Percentiles rank a stretch among this genome's conserved stretches.
Conservation (phyloP, 345 rosid species). For the Eucalyptus shirleyi region DNA sequence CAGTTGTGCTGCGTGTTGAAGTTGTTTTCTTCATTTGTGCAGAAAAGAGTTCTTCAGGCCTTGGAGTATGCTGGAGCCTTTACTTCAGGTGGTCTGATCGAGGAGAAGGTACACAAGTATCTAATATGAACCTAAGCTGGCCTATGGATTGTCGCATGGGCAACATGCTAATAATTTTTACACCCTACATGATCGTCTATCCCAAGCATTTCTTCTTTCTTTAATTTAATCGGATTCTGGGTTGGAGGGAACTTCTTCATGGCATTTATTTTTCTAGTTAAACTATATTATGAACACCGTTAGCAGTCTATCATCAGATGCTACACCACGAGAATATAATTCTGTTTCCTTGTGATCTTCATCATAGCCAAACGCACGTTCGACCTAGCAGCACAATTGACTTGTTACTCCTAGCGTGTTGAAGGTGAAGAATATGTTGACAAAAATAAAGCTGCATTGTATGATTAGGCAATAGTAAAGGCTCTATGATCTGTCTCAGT, state of each 20-base stretch:
- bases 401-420: not conserved
- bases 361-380: not conserved
- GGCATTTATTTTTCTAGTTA: not conserved
- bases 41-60: no score
- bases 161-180: not conserved
- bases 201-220: not conserved
- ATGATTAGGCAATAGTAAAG: not conserved
- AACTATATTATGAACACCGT: not conserved
- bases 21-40: not conserved
- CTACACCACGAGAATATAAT: not conserved
- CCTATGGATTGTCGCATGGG: not conserved
- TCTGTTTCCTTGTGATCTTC: not conserved
- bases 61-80: conserved; percentile 76
- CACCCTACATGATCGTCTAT: not conserved
- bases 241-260: not conserved
- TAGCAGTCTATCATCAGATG: not conserved
- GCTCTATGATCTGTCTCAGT: not conserved
- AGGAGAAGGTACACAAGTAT: conserved; percentile 67
- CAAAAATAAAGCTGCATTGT: no score
- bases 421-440: not conserved
- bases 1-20: no score
- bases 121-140: not conserved
- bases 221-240: not conserved
- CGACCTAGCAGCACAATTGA: not conserved
- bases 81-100: conserved; percentile 85